Evolutionary conservation across 805 yeast species (phyloP), one percentile per base, ranked within the genome.

Genomic region (Zygotorulaspora sp.): DNA sequence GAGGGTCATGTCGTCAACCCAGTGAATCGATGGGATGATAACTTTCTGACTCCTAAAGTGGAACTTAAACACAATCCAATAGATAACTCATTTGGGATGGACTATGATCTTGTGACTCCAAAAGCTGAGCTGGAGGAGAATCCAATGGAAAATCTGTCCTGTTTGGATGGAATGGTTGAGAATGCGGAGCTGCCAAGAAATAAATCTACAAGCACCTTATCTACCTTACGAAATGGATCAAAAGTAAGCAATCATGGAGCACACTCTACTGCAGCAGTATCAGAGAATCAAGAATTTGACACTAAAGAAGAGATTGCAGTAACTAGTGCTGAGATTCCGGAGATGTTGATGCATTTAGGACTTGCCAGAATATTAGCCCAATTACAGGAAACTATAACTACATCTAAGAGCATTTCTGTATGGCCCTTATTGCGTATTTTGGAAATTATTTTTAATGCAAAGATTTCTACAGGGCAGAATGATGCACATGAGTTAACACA

Each of bases 401-500:
- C 73, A 1, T 60, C 79, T 1, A 68, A 74, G 38, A 70, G 79
- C 6, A 62, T 80, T 4, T 77, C 89, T 0, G 88, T 86, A 1
- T 82, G 95, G 89, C 80, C 85, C 1, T 73, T 89, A 33, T 64
- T 90, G 13, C 80, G 73, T 36, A 80, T 77, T 8, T 62, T 92
- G 35, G 97, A 90, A 53, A 61, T 59, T 7, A 78, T 83, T 11
- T 83, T 80, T 62, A 74, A 78, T 38, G 79, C 89, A 3, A 77
- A 75, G 47, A 80, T 92, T 18, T 80, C 95, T 2, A 66, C 83
- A 23, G 76, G 75, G 31, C 98, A 92, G 59, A 95, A 90, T 54
- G 98, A 90, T 64, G 96, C 97, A 0, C 97, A 92, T 52, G 98
- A 90, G 54, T 69, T 92, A 46, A 74, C 90, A 20, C 95, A 87